Evolutionary conservation across 306 rosid genomes (phyloP), one percentile per base, ranked within the genome.

Genomic region (Fagus crenata): DNA sequence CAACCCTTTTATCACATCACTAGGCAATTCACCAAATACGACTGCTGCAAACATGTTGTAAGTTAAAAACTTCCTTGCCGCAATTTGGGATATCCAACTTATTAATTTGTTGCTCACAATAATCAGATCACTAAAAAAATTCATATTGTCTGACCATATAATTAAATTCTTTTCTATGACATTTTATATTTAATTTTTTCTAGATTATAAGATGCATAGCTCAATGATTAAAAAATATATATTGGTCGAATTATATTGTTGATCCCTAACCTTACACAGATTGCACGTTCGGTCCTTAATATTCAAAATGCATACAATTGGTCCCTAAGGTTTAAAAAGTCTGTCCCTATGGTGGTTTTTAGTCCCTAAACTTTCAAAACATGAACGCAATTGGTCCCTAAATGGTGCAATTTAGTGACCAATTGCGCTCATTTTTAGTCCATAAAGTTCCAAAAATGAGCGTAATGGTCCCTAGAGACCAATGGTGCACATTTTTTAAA

Each of bases 181-280:
- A 56, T 56, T 56, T 54, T 17, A 15, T 17, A 54, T 54, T 54
- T 54, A 6, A 15, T 22, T 54, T 54, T 53, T 54, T 54, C 59
- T 8, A 0, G 22, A 54, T 1, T 54, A 54, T 5, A 22, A 54
- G 64, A 55, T 32, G 43, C 17, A 2, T 6, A 59, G 53, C 13
- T 42, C 56, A 84, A 74, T 68, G 28, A 41, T 60, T 60, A 75
- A 83, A 53, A 18, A n/a, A 64, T 53, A 28, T 22, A 40, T 3
- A 32, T 56, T 22, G 28, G 28, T 22, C 28, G 28, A 22, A 22
- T 22, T 22, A 22, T 22, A 22, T 22, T 22, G 28, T 22, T 22
- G 28, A 22, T 22, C 28, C 28, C 28, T 22, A 22, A 22, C 28
- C 28, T 22, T 22, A 22, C 28, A 22, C 28, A 22, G 28, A 22